phyloP scores from a whole-genome alignment of 2,329 filamentous ascomycete species.

The Botrytis deweyae region DNA sequence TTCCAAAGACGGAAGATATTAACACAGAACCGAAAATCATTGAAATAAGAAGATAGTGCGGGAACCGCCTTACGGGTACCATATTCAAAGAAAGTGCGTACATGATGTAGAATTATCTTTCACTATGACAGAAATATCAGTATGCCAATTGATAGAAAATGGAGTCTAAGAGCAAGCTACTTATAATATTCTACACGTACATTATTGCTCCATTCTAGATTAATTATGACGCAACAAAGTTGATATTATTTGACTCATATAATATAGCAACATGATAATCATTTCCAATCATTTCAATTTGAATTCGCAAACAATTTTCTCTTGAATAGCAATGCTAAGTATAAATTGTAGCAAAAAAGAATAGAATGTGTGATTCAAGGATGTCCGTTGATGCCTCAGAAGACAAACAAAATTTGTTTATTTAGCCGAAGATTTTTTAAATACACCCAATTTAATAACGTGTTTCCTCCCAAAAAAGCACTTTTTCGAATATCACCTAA shows the following conservation, averaged over 20 bases:
- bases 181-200: neutral
- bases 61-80: neutral
- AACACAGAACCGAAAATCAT: neutral
- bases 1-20: neutral
- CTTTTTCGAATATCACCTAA: too few species aligned
- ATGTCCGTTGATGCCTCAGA: rapidly evolving
- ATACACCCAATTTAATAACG: too few species aligned
- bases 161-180: neutral
- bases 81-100: neutral
- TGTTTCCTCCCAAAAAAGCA: too few species aligned
- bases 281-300: neutral
- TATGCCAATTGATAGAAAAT: neutral
- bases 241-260: neutral
- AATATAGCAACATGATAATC: neutral
- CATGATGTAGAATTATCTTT: neutral
- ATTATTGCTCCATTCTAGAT: too few species aligned
- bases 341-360: neutral
- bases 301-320: neutral
- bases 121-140: neutral
- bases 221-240: neutral
- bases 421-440: too few species aligned
- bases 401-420: neutral
- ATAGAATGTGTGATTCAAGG: neutral
- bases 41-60: neutral
- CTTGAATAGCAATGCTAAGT: neutral